Percentiles rank a stretch among this genome's conserved stretches.
Conservation (phyloP, 805 yeast species). For the Komagataella kurtzmanii region DNA sequence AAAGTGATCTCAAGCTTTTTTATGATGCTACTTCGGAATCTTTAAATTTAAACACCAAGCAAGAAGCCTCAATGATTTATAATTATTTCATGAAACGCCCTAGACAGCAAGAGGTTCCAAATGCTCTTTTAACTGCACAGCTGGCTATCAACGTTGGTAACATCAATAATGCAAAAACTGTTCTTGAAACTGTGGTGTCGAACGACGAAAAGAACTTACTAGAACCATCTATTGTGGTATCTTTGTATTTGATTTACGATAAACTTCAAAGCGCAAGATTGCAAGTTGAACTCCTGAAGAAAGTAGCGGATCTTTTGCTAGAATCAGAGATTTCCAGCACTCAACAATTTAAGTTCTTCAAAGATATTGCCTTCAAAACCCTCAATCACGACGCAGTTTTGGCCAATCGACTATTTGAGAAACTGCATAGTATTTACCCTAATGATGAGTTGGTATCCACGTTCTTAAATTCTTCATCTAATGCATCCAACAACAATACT, state of each 20-base stretch:
- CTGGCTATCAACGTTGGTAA: constrained; percentile 16
- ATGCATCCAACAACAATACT: background rate
- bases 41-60: constrained; percentile 6
- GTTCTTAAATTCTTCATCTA: constrained; percentile 5
- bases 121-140: constrained; percentile 21
- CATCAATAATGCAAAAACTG: constrained; percentile 17
- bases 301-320: constrained; percentile 13
- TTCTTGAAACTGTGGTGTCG: constrained; percentile 20
- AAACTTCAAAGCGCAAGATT: constrained; percentile 22
- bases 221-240: constrained; percentile 36
- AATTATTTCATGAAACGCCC: constrained; percentile 18
- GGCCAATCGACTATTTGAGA: constrained; percentile 16
- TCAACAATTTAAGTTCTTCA: constrained; percentile 14
- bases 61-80: constrained; percentile 19
- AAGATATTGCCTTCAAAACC: constrained; percentile 22
- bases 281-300: constrained; percentile 17
- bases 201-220: constrained; percentile 4
- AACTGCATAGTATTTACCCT: constrained; percentile 7
- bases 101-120: constrained; percentile 11
- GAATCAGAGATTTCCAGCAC: constrained; percentile 3
- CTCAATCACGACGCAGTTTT: constrained; percentile 19
- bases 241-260: constrained; percentile 36
- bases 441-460: constrained; percentile 11
- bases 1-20: constrained; percentile 10
- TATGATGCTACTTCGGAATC: constrained; percentile 8